Conservation (phyloP, 495 filamentous ascomycete genomes). For the Aspergillus nidulans region DNA sequence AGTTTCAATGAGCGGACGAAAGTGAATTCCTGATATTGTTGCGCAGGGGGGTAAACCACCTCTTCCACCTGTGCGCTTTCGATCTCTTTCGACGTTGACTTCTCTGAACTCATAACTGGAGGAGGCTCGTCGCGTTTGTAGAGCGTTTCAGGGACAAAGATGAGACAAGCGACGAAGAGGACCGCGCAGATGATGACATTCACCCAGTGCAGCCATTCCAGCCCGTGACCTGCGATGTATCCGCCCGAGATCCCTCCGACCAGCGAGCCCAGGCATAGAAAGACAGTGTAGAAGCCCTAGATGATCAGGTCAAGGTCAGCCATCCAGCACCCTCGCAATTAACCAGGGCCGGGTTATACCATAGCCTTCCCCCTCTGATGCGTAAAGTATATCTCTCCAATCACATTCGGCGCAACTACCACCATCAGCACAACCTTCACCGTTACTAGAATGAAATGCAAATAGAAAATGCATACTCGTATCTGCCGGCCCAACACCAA, state of each 20-base stretch:
- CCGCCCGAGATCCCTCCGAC: slow-evolving; percentile 18
- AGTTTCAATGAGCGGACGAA: slow-evolving; percentile 11
- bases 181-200: slow-evolving; percentile 13
- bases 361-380: slow-evolving; percentile 17
- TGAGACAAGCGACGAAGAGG: slow-evolving; percentile 11
- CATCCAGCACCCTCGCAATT: background rate
- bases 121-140: background rate
- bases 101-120: background rate
- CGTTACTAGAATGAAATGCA: background rate
- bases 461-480: slow-evolving; percentile 9
- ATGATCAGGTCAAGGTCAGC: background rate
- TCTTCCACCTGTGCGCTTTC: slow-evolving; percentile 9
- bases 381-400: slow-evolving; percentile 20
- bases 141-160: slow-evolving; percentile 14
- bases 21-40: background rate
- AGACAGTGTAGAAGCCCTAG: slow-evolving; percentile 16
- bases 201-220: slow-evolving; percentile 19
- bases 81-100: background rate
- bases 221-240: slow-evolving; percentile 13
- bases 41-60: background rate
- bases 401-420: slow-evolving; percentile 16
- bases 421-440: background rate
- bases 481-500: slow-evolving; percentile 15
- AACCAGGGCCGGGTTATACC: background rate
- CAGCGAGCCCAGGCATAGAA: slow-evolving; percentile 11